Conservation (phyloP, 1,139 yeast species). For the Blastobotrys niveus region DNA sequence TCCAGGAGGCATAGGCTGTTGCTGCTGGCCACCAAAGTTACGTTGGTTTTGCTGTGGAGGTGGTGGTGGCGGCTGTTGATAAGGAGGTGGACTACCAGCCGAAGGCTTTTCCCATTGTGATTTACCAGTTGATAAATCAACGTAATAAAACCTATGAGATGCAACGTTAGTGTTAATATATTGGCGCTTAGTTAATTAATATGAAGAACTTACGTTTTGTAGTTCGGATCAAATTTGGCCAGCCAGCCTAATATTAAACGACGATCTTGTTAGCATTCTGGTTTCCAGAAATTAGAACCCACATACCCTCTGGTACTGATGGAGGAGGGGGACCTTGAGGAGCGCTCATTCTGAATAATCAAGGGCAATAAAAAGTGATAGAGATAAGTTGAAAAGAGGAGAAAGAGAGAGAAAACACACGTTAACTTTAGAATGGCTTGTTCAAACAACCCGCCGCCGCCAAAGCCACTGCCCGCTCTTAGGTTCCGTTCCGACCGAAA, state of each 20-base stretch:
- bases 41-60: constrained; percentile 17
- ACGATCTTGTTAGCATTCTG: constrained; percentile 4
- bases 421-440: no score
- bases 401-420: not conserved
- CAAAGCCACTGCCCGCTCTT: no score
- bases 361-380: not conserved
- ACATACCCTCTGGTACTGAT: constrained; percentile 30
- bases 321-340: constrained; percentile 29
- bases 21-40: constrained; percentile 1
- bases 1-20: constrained; percentile 14
- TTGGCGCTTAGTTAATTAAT: not conserved
- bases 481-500: no score
- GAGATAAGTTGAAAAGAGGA: not conserved
- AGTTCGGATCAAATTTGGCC: constrained; percentile 77
- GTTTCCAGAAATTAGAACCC: not conserved
- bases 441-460: no score
- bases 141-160: constrained; percentile 59
- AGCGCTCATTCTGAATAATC: constrained; percentile 1
- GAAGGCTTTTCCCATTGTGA: constrained; percentile 90
- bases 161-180: constrained; percentile 12
- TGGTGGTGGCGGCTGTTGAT: constrained; percentile 22
- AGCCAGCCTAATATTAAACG: constrained; percentile 58
- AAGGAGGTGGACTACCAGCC: constrained; percentile 27
- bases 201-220: constrained; percentile 50
- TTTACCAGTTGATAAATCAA: constrained; percentile 59